Evolutionary conservation across 1,284 basidiomycete genomes (phyloP).

Genomic region (Coniferiporia weirii): DNA sequence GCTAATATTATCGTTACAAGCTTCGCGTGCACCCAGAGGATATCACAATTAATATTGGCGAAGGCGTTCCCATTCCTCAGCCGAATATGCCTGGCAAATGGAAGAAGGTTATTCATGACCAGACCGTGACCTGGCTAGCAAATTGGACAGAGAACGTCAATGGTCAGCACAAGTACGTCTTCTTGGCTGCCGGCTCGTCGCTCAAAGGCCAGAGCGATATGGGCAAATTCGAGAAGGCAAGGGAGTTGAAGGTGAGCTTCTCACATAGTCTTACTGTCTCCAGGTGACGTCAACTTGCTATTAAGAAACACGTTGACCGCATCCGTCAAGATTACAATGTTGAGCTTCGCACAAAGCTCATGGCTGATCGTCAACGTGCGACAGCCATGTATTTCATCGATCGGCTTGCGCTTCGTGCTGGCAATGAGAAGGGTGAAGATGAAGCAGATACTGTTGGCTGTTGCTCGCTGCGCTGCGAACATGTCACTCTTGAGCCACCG

Average conservation of each 20-base stretch:
- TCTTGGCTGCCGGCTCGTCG: constrained; percentile 88
- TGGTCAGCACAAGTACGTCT: constrained; percentile 91
- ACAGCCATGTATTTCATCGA: constrained; percentile 99
- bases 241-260: constrained; percentile 78
- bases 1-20: constrained; percentile 35
- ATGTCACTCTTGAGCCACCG: constrained; percentile 85
- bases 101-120: constrained; percentile 83
- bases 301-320: constrained; percentile 80
- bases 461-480: constrained; percentile 92
- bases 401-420: constrained; percentile 88
- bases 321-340: constrained; percentile 83
- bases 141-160: constrained; percentile 98
- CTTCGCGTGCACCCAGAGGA: constrained; percentile 87
- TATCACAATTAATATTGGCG: constrained; percentile 90
- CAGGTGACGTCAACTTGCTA: neutral
- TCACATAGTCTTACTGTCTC: neutral
- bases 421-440: constrained; percentile 97
- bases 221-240: constrained; percentile 93
- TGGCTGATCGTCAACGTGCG: constrained; percentile 89
- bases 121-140: constrained; percentile 95
- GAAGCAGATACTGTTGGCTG: constrained; percentile 97
- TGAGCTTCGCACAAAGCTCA: constrained; percentile 86
- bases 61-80: constrained; percentile 65
- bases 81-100: constrained; percentile 86
- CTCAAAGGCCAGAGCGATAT: constrained; percentile 96